phyloP scores from a whole-genome alignment of 2,329 filamentous ascomycete genomes.

The Reticulascus tulasneorum region DNA sequence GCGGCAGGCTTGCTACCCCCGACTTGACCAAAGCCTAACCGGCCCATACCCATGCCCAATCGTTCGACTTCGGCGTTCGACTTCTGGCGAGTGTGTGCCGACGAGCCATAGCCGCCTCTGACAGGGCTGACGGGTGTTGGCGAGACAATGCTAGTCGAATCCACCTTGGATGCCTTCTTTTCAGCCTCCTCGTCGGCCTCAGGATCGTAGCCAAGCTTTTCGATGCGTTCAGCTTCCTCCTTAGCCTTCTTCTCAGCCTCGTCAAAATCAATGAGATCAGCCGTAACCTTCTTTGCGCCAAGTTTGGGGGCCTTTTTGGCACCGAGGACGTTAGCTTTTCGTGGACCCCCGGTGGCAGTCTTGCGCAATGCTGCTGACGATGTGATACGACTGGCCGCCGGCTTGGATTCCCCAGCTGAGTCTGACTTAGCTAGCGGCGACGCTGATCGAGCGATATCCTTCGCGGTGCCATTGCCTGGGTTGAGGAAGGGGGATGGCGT shows the following conservation, averaged over 20 bases:
- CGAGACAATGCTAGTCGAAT: slow-evolving; percentile 60
- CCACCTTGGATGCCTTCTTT: slow-evolving; percentile 40
- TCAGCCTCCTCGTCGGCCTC: slow-evolving; percentile 67
- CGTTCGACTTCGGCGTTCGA: slow-evolving; percentile 79
- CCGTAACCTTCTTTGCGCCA: slow-evolving; percentile 85
- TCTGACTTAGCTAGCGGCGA: slow-evolving; percentile 72
- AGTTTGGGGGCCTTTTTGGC: slow-evolving; percentile 82
- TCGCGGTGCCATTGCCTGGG: slow-evolving; percentile 65
- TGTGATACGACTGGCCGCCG: slow-evolving; percentile 67
- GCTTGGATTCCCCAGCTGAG: slow-evolving; percentile 45
- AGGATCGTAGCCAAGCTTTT: slow-evolving; percentile 91
- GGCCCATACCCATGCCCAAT: slow-evolving; percentile 80
- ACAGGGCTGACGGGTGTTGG: slow-evolving; percentile 75
- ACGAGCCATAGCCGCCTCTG: slow-evolving; percentile 59
- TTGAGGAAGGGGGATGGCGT: slow-evolving; percentile 89
- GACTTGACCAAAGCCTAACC: slow-evolving; percentile 85
- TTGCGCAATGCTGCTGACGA: slow-evolving; percentile 82
- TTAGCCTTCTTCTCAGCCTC: slow-evolving; percentile 96
- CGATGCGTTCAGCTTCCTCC: slow-evolving; percentile 94
- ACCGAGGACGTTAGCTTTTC: slow-evolving; percentile 81
- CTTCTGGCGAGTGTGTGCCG: slow-evolving; percentile 53
- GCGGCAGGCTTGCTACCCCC: slow-evolving; percentile 58
- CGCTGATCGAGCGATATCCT: slow-evolving; percentile 69
- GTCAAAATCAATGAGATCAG: slow-evolving; percentile 87
- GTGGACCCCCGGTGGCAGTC: slow-evolving; percentile 60